These are phyloP conservation scores for Botrytis porri DNA, from an alignment of 2,329 filamentous ascomycete genomes.

Conservation along the genomic window DNA sequence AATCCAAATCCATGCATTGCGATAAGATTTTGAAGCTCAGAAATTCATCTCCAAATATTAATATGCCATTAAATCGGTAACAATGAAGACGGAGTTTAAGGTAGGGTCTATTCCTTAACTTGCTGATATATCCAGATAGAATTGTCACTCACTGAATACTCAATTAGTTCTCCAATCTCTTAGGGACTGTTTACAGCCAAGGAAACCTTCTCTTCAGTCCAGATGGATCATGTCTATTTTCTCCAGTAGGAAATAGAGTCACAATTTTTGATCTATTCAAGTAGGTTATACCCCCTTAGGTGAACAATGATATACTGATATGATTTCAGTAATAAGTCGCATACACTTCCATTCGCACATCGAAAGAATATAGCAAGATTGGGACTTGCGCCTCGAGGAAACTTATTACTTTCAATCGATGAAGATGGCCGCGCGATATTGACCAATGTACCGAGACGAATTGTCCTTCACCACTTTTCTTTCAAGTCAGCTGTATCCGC, in stretches of 20 bases:
- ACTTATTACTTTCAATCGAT: conserved; percentile 88
- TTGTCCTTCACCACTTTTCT: conserved; percentile 92
- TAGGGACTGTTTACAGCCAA: conserved; percentile 97
- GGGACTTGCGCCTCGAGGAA: conserved; percentile 84
- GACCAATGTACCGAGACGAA: conserved; percentile 81
- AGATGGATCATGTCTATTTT: conserved; percentile 92
- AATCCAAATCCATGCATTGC: conserved; percentile 11
- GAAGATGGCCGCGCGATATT: conserved; percentile 92
- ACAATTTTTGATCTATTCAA: conserved; percentile 95
- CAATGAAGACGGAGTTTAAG: conserved; percentile 99
- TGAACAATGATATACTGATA: background rate
- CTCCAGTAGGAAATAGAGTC: conserved; percentile 93
- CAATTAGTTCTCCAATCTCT: conserved; percentile 90
- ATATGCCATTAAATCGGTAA: conserved; percentile 39
- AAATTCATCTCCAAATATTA: conserved; percentile 15
- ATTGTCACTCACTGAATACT: conserved; percentile 31
- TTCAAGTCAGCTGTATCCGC: conserved; percentile 81
- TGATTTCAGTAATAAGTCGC: conserved; percentile 70
- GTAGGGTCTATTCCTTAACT: conserved; percentile 46
- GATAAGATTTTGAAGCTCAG: conserved; percentile 19
- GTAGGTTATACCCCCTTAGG: conserved; percentile 45
- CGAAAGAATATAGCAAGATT: conserved; percentile 89
- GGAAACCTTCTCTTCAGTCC: conserved; percentile 96
- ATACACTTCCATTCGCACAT: conserved; percentile 86
- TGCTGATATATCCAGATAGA: background rate